These are phyloP conservation scores for Cyberlindnera japonica DNA, from an alignment of 805 yeast genomes.

Conservation along the genomic window DNA sequence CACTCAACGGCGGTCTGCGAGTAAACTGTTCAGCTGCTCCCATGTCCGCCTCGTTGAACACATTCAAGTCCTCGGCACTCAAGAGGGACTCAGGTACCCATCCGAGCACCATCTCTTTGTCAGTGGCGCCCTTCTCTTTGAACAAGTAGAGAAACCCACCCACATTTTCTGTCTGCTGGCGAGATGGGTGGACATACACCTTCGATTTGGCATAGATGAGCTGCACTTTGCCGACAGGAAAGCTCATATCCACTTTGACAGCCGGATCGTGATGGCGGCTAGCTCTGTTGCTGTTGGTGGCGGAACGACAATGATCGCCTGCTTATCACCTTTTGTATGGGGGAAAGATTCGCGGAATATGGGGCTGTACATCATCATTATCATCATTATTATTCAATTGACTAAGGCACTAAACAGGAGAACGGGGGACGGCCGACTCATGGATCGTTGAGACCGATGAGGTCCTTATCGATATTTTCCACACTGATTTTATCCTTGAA, in stretches of 20 bases:
- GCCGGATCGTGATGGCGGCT: too few species aligned
- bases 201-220: conserved; percentile 52
- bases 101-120: conserved; percentile 57
- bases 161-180: conserved; percentile 68
- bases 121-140: conserved; percentile 43
- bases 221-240: conserved; percentile 24
- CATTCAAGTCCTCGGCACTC: conserved; percentile 41
- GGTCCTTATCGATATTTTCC: conserved; percentile 26
- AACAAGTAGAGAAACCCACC: conserved; percentile 72
- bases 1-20: conserved; percentile 44
- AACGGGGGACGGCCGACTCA: too few species aligned
- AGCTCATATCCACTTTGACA: too few species aligned
- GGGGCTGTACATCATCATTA: too few species aligned
- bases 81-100: conserved; percentile 62
- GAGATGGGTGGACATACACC: conserved; percentile 81
- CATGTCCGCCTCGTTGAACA: conserved; percentile 50
- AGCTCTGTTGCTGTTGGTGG: too few species aligned
- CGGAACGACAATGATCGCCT: too few species aligned
- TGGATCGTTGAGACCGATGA: conserved; percentile 22
- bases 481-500: conserved; percentile 9
- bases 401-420: too few species aligned
- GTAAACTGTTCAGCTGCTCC: conserved; percentile 33
- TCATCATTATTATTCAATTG: too few species aligned
- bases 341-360: too few species aligned
- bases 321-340: too few species aligned